These are phyloP conservation scores for Vanilla planifolia DNA, from an alignment of 106 monocot species.

Conservation along the genomic window DNA sequence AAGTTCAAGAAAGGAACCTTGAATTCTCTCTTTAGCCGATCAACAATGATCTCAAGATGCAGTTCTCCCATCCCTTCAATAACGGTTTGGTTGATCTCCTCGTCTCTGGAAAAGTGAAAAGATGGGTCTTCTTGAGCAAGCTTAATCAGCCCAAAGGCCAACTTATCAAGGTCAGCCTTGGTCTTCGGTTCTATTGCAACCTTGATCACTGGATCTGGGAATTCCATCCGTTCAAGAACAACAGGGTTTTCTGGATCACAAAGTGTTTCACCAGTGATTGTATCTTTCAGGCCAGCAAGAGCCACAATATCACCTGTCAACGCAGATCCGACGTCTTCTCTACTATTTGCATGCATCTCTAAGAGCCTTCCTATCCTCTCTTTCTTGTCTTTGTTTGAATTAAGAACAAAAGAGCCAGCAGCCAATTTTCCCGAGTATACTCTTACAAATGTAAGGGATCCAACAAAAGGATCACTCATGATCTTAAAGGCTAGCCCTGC, in stretches of 20 bases:
- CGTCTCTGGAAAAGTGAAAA: constrained; percentile 97
- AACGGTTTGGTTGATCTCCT: constrained; percentile 96
- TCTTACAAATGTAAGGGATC: constrained; percentile 89
- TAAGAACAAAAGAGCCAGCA: constrained; percentile 90
- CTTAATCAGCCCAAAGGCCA: constrained; percentile 86
- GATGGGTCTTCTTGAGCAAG: constrained; percentile 98
- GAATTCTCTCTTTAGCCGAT: constrained; percentile 85
- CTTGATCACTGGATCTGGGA: constrained; percentile 99
- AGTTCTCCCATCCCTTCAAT: constrained; percentile 99
- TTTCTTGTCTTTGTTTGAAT: constrained; percentile 92
- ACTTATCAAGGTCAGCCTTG: constrained; percentile 95
- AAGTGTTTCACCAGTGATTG: constrained; percentile 92
- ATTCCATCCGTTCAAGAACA: constrained; percentile 97
- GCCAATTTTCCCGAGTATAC: constrained; percentile 73
- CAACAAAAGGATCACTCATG: constrained; percentile 96
- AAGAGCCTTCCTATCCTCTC: constrained; percentile 92
- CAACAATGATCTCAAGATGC: constrained; percentile 98
- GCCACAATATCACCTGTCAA: constrained; percentile 92
- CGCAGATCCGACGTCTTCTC: constrained; percentile 73
- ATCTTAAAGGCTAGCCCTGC: constrained; percentile 97
- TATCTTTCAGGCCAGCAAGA: constrained; percentile 90
- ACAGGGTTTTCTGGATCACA: constrained; percentile 85
- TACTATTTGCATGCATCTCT: constrained; percentile 99
- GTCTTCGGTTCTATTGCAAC: constrained; percentile 99
- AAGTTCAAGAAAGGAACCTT: constrained; percentile 45